Percentiles rank a stretch among this genome's conserved stretches.
Conservation (phyloP, 2,329 filamentous ascomycete species). For the Thelonectria discophora region DNA sequence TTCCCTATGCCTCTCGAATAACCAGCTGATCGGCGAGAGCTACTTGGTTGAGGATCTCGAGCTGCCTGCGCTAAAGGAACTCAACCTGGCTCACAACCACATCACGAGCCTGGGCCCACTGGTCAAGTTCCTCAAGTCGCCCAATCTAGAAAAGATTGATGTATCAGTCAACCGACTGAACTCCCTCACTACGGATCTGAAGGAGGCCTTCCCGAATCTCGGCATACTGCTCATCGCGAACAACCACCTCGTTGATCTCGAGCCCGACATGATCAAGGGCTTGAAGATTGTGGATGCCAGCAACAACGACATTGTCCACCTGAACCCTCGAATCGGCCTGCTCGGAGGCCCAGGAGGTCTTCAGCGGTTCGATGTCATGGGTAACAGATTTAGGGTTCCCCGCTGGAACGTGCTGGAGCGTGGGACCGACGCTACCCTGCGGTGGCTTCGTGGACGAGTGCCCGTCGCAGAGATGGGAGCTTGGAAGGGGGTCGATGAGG, state of each 20-base stretch:
- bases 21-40: conserved; percentile 70
- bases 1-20: conserved; percentile 78
- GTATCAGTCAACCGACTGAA: conserved; percentile 84
- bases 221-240: conserved; percentile 77
- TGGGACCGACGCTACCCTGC: conserved; percentile 84
- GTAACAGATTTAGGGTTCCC: conserved; percentile 89
- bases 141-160: conserved; percentile 78
- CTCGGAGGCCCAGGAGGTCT: conserved; percentile 69
- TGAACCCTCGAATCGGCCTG: conserved; percentile 84
- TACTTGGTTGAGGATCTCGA: conserved; percentile 74
- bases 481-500: conserved; percentile 61
- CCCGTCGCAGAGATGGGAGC: conserved; percentile 67
- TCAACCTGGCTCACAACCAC: conserved; percentile 79
- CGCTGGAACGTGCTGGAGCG: conserved; percentile 84
- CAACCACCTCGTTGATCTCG: conserved; percentile 79
- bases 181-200: conserved; percentile 70
- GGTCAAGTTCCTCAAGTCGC: conserved; percentile 73
- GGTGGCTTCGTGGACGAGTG: conserved; percentile 82
- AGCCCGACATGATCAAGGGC: conserved; percentile 77
- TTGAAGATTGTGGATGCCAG: conserved; percentile 71
- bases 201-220: conserved; percentile 73
- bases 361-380: conserved; percentile 78
- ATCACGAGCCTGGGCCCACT: conserved; percentile 76
- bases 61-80: conserved; percentile 77
- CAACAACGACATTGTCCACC: conserved; percentile 84